Conservation (phyloP, 2,329 filamentous ascomycete species). For the Pseudogymnoascus sp. region DNA sequence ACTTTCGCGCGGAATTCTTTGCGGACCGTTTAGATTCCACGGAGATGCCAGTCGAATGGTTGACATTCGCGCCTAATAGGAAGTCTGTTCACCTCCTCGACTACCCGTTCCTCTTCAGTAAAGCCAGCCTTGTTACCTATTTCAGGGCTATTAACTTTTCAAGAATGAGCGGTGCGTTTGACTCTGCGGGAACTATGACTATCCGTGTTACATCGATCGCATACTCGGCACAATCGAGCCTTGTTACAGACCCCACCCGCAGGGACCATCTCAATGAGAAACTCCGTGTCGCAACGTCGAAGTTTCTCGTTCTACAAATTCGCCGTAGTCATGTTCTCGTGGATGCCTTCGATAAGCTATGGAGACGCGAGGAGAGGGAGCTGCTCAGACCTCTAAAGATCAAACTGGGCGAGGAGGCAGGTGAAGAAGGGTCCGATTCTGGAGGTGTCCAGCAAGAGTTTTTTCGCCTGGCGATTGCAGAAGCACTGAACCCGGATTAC, state of each 20-base stretch:
- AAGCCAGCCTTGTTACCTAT: conserved; percentile 66
- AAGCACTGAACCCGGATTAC: conserved; percentile 70
- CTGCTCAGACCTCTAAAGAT: conserved; percentile 82
- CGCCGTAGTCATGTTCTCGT: conserved; percentile 59
- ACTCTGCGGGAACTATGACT: conserved; percentile 55
- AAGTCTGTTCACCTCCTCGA: conserved; percentile 69
- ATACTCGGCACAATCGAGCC: conserved; percentile 44
- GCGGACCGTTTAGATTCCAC: conserved; percentile 68
- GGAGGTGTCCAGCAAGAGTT: conserved; percentile 97
- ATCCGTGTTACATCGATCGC: conserved; percentile 45
- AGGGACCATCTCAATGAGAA: conserved; percentile 55
- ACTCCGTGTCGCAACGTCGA: conserved; percentile 59
- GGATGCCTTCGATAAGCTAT: conserved; percentile 80
- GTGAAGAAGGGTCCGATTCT: conserved; percentile 86
- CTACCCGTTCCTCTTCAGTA: conserved; percentile 72
- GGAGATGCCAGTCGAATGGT: conserved; percentile 67
- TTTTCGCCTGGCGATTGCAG: conserved; percentile 74
- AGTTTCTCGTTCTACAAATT: conserved; percentile 64
- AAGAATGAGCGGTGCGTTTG: conserved; percentile 73
- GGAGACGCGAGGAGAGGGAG: conserved; percentile 76
- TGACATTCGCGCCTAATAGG: conserved; percentile 51
- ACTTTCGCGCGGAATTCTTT: conserved; percentile 70
- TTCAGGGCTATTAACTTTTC: conserved; percentile 86
- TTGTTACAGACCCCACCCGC: conserved; percentile 51
- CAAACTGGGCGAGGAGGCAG: conserved; percentile 70